Evolutionary conservation across 306 rosid genomes (phyloP), one percentile per base, ranked within the genome.

Genomic region (Leucaena leucocephala): DNA sequence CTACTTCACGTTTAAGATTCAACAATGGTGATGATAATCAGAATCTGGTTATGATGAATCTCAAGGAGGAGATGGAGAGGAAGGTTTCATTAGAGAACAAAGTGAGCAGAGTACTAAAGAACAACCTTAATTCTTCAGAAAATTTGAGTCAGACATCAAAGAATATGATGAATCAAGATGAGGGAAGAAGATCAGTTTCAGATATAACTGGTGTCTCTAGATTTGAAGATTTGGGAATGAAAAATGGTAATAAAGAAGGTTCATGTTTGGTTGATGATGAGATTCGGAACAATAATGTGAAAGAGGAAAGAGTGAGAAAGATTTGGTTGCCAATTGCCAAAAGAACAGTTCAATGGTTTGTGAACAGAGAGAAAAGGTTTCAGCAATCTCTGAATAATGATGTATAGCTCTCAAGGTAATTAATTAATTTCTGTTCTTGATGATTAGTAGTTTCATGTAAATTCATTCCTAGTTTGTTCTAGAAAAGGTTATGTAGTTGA

Each of bases 301-400:
- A 76, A 80, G 93, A 88, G 76, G 97, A 92, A 79, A 91, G 89
- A 80, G 66, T 19, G 67, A 87, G 98, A 77, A 86, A 84, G 74
- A 80, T 85, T 83, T 95, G 98, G 98, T 83, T 86, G 76, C 95
- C 97, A 38, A 92, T 95, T 80, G 98, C 98, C 2, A 87, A 76
- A 86, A 92, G 86, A 90, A 95, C 98, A 85, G 96, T 88, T 63
- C 90, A 81, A 68, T 92, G 97, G 98, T 95, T 87, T 92, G 97
- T 90, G 78, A 92, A 90, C 33, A 88, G 98, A 91, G 98, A 91
- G 79, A 85, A 35, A 75, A 92, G 91, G 68, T 73, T 86, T 80
- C 91, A 85, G 57, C 78, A 80, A 61, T 71, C 92, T 77, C 90
- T 82, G 67, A 27, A 27, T 27, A 81, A 83, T 87, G 79, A 83